A percentile compares a stretch with the other conserved stretches of the same genome.
Evolutionary conservation across 441 rosid species (phyloP).

Genomic region (Pelargonium fulgidum): DNA sequence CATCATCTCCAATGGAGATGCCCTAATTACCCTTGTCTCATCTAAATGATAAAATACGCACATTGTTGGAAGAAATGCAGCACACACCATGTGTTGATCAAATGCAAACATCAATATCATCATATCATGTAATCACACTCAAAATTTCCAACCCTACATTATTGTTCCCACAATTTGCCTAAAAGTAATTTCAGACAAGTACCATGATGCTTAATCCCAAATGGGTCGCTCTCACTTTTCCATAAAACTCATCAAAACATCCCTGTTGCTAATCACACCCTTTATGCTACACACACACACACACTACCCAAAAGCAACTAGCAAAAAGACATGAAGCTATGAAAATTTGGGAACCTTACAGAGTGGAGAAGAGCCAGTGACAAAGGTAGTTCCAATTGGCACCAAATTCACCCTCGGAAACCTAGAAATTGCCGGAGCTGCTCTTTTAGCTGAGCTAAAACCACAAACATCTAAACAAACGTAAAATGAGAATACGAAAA

Average conservation of each 20-base stretch:
- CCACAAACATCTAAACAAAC: background rate
- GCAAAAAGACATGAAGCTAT: background rate
- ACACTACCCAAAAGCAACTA: background rate
- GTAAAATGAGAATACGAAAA: no score
- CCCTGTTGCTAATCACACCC: no score
- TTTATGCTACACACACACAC: background rate
- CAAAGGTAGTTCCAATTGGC: slow-evolving; percentile 3
- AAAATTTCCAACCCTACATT: background rate
- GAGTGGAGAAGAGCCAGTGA: background rate
- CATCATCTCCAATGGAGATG: no score
- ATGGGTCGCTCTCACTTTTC: no score
- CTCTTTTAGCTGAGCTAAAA: background rate
- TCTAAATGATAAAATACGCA: background rate
- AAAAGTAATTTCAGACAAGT: background rate
- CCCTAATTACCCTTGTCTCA: no score
- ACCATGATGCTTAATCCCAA: background rate
- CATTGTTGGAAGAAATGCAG: background rate
- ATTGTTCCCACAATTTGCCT: background rate
- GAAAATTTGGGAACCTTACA: background rate
- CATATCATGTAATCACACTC: background rate
- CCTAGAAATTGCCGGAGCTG: background rate
- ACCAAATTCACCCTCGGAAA: background rate
- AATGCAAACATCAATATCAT: no score
- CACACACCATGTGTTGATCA: background rate
- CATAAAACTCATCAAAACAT: no score